Evolutionary conservation across 2,329 filamentous ascomycete genomes (phyloP).

Genomic region (Myriosclerotinia scirpicola): DNA sequence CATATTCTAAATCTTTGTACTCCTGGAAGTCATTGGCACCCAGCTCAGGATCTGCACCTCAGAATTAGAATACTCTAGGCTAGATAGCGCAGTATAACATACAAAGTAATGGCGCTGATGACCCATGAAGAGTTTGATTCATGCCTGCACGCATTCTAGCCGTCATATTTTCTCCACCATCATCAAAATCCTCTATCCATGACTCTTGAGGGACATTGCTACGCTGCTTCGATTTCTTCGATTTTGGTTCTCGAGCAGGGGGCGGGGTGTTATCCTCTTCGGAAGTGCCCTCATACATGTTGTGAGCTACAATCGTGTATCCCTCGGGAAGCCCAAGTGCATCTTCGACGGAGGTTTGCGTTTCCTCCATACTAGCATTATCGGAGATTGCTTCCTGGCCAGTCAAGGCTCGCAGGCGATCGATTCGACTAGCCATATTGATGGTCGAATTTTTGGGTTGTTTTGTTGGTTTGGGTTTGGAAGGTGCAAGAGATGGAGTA

Average conservation of each 20-base stretch:
- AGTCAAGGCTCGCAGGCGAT: slow-evolving; percentile 17
- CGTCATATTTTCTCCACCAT: slow-evolving; percentile 7
- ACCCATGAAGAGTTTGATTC: background rate
- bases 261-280: slow-evolving; percentile 3
- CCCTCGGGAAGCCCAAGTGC: slow-evolving; percentile 1
- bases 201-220: background rate
- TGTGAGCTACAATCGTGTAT: slow-evolving; percentile 8
- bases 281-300: slow-evolving; percentile 19
- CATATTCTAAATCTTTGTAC: slow-evolving; percentile 32
- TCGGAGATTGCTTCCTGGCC: slow-evolving; percentile 14
- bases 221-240: background rate
- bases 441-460: background rate
- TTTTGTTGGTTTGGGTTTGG: background rate
- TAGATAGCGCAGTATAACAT: background rate
- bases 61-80: background rate
- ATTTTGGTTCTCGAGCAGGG: background rate
- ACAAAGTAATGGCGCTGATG: slow-evolving; percentile 16
- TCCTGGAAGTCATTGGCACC: slow-evolving; percentile 22
- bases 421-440: slow-evolving; percentile 6
- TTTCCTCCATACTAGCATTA: background rate
- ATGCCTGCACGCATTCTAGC: slow-evolving; percentile 7
- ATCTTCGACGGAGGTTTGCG: background rate
- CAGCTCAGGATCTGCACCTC: slow-evolving; percentile 8
- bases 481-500: background rate
- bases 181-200: background rate